Base-by-base conservation (phyloP, 129 eudicot species). In the Ambrosia trifida region DNA sequence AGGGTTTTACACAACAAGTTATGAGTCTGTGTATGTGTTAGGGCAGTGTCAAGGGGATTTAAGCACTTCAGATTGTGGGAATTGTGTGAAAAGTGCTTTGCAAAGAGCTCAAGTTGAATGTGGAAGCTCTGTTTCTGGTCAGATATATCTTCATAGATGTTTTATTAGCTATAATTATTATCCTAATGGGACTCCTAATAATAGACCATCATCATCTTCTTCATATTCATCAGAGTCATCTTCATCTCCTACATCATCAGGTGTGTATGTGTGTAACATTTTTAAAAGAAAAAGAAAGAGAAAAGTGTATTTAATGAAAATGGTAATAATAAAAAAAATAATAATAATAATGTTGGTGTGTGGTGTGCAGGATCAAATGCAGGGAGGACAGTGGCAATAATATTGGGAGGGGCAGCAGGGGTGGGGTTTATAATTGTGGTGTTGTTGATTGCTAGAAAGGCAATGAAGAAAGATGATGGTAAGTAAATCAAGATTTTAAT, bases 41-140 rank as follows among this genome's bases (percentile, higher is more conserved):
- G 97, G 97, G 2, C 97, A 91, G 60, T 91, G 97, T 59, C 87
- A 91, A 64, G 97, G 97, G 3, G 97, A 91, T 81, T 83, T 88
- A 73, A 87, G 97, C 33, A 60, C 73, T 35, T 66, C 93, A 36
- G 97, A 91, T 80, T 88, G 97, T 81, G 89, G 76, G 46, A 76
- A 77, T 17, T 91, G 97, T 79, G 85, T 91, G 18, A 91, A 84
- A 75, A 83, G 57, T 77, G 97, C 96, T 46, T 87, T 87, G 7
- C 96, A 91, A 74, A 86, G 81, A 41, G 90, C 96, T 74, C 96
- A 91, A 53, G 89, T 88, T 17, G 97, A 91, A 68, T 91, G 97
- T 77, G 97, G 91, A 14, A 85, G 85, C 74, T 82, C 97, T 1
- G 47, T 83, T 50, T 78, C 87, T 8, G 97, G 96, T 16, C 97